These are phyloP conservation scores for Botrytis fabae DNA, from an alignment of 2,329 filamentous ascomycete genomes.

Conservation along the genomic window DNA sequence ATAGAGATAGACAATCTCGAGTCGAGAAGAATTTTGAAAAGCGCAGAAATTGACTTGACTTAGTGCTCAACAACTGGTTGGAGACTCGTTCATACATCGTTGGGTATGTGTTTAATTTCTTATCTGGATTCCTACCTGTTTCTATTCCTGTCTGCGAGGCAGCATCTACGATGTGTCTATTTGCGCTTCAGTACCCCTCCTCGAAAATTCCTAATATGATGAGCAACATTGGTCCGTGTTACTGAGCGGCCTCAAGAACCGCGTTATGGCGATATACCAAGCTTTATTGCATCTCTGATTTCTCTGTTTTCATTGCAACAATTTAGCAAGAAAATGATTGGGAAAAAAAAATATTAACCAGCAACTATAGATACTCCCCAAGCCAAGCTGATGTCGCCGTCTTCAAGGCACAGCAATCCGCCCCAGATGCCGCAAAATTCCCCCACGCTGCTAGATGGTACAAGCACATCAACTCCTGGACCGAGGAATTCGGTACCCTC, in stretches of 20 bases:
- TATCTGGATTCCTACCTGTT: conserved; percentile 27
- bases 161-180: conserved; percentile 27
- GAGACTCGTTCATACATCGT: conserved; percentile 77
- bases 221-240: conserved; percentile 95
- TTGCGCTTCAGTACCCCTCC: conserved; percentile 29
- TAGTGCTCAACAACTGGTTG: conserved; percentile 72
- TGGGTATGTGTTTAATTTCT: conserved; percentile 61
- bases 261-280: conserved; percentile 75
- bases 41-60: conserved; percentile 40
- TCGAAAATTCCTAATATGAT: conserved; percentile 56
- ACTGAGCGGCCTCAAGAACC: conserved; percentile 93
- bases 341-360: conserved; percentile 26
- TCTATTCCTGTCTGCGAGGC: conserved; percentile 25
- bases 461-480: conserved; percentile 94
- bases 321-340: conserved; percentile 25
- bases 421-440: conserved; percentile 82
- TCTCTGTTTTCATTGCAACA: conserved; percentile 32
- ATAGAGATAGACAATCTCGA: background rate
- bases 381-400: conserved; percentile 94
- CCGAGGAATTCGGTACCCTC: conserved; percentile 88
- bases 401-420: conserved; percentile 82
- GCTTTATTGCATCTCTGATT: conserved; percentile 77
- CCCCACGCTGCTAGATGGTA: conserved; percentile 96
- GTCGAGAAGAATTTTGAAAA: conserved; percentile 26
- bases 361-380: conserved; percentile 52